These are phyloP conservation scores for Starmerella scarabaei DNA, from an alignment of 805 yeast genomes.

Conservation along the genomic window DNA sequence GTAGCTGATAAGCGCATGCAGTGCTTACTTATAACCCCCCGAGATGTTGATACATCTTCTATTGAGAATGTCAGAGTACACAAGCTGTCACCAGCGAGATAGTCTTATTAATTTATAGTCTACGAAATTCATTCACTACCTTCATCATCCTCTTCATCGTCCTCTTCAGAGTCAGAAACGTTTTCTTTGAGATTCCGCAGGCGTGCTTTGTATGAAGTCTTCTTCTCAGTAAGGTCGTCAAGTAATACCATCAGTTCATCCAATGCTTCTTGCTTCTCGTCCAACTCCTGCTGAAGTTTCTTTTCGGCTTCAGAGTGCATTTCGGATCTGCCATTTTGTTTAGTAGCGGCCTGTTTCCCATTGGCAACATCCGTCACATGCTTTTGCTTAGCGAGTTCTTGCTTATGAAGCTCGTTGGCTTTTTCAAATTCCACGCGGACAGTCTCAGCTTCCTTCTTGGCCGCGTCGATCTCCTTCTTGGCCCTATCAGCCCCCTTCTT, in stretches of 20 bases:
- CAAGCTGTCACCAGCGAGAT: no score
- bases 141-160: slow-evolving; percentile 50
- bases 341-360: neutral
- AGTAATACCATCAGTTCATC: slow-evolving; percentile 69
- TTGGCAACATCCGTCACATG: neutral
- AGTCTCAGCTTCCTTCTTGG: neutral
- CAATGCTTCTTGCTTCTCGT: slow-evolving; percentile 34
- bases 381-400: neutral
- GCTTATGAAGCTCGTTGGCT: neutral
- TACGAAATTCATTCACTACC: no score
- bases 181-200: slow-evolving; percentile 44
- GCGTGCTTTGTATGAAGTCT: slow-evolving; percentile 41
- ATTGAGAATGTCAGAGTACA: neutral
- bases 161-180: slow-evolving; percentile 60
- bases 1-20: slow-evolving; percentile 58
- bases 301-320: neutral
- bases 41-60: slow-evolving; percentile 44
- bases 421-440: no score
- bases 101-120: no score
- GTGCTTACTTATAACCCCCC: slow-evolving; percentile 88
- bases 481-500: neutral
- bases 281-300: slow-evolving; percentile 8
- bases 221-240: slow-evolving; percentile 62
- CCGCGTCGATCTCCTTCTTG: neutral
- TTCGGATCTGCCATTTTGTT: neutral